Percentiles rank a stretch among this genome's conserved stretches.
Evolutionary conservation across 495 filamentous ascomycete genomes (phyloP).

Genomic region (Trichoderma asperelloides): DNA sequence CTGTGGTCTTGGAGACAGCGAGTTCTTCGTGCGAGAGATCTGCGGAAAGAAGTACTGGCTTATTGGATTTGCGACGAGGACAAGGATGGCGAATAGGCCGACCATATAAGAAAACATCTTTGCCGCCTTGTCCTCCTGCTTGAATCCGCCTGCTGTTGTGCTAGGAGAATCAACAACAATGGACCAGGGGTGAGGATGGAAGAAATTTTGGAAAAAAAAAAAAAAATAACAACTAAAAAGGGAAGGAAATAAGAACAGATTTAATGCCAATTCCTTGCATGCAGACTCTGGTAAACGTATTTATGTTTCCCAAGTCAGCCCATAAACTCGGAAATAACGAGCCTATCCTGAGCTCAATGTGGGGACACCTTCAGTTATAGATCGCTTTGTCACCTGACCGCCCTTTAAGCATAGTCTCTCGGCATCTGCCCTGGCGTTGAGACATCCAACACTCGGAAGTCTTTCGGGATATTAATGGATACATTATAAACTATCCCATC

Average conservation of each 20-base stretch:
- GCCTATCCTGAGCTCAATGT: not conserved
- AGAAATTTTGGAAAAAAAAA: not conserved
- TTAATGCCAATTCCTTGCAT: too few relatives aligned
- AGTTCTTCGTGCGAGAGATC: slow-evolving; percentile 8
- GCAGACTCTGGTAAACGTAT: not conserved
- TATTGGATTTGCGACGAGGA: slow-evolving; percentile 21
- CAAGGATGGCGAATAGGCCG: slow-evolving; percentile 17
- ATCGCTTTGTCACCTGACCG: not conserved
- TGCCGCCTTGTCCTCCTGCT: not conserved
- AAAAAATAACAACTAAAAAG: not conserved
- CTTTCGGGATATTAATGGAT: not conserved
- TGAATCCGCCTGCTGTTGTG: not conserved
- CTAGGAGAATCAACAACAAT: not conserved
- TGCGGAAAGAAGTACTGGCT: slow-evolving; percentile 14
- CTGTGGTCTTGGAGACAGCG: slow-evolving; percentile 22
- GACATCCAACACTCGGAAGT: not conserved
- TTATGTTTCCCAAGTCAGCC: not conserved
- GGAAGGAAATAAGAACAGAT: too few relatives aligned
- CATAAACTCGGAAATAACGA: not conserved
- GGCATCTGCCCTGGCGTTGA: not conserved
- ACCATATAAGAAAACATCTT: slow-evolving; percentile 22
- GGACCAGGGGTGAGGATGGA: not conserved
- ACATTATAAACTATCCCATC: too few relatives aligned
- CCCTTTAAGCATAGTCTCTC: not conserved
- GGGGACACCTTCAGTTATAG: not conserved